Base-by-base conservation (phyloP, 2,329 filamentous ascomycete genomes). In the Mycogone perniciosa region DNA sequence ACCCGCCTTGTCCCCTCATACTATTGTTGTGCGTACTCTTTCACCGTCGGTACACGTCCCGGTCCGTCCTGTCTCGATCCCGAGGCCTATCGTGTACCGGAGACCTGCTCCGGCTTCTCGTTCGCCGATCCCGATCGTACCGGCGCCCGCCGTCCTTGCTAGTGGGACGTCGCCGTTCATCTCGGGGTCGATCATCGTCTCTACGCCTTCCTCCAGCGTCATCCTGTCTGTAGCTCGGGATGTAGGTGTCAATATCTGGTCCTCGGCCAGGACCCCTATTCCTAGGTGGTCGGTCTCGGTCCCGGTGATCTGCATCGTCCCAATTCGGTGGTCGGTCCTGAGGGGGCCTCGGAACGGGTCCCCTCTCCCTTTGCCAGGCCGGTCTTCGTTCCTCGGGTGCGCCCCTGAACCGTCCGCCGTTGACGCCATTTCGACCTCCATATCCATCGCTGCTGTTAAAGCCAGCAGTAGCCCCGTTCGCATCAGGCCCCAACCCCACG, bases 401-500 rank as follows among this genome's bases (percentile, higher is more conserved):
- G 54, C 61, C 62, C 11, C 70, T 69, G 48, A 74, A 74, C 30
- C 76, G 69, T 26, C 69, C 66, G 5, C 73, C 73, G 46, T 75
- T 78, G 31, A 67, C 67, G 34, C 76, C 75, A 54, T 77, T 78
- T 6, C 76, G 65, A 2, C 66, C 62, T 20, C 71, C 72, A 53
- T 75, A 80, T 7, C 71, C 72, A 46, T 81, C 78, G 26, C 71
- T 71, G 53, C 71, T 74, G 54, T 75, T 73, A 62, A 81, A 77
- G 2, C 76, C 72, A 7, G 69, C 68, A 6, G 69, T 68, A 7
- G 68, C 67, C 4, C 68, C 67, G 54, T 77, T 75, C 7, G 76
- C 75, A 30, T 76, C 75, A 1, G 76, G 74, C n/a, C 82, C 82
- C 61, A 89, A 82, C 10, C 92, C 92, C 3, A 96, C 90, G 1